Base-by-base conservation (phyloP, 257 asterid genomes). In the Penstemon davidsonii region DNA sequence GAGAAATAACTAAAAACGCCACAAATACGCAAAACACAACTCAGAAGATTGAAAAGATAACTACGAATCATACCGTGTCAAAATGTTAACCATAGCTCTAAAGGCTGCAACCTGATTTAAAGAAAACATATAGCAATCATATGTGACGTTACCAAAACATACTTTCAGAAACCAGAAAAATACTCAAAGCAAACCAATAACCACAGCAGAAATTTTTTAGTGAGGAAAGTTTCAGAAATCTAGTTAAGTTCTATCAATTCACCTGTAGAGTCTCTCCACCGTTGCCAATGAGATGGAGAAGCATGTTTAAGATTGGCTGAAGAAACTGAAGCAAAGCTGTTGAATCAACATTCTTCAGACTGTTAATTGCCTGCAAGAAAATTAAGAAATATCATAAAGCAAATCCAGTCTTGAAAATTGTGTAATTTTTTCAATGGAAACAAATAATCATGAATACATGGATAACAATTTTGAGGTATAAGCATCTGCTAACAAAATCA, bases 211-310 rank as follows among this genome's bases (percentile, higher is more conserved):
- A 40, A 73, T 44, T 67, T 55, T 73, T 40, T 74, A 60, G 72
- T 74, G 43, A 53, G 58, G 68, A 71, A 53, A 40, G 44, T 51
- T 39, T 43, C 40, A 64, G 43, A 67, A 58, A 43, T 43, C 64
- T 56, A 33, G 68, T 38, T 25, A 25, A 49, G 46, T 44, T 72
- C 53, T 45, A 62, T 55, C 25, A 66, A 42, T 68, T 73, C 56
- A 93, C 99, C 97, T 94, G 99, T 57, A 94, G 83, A 67, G 99
- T 90, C 86, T 94, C 99, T 78, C 99, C 99, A 39, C 99, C 97
- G 66, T 91, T 91, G 79, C 99, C 96, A 67, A 94, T 94, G 70
- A 94, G 99, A 84, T 94, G 99, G 76, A 94, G 96, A 81, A 94
- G 99, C 99, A 94, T 94, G 87, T 91, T 94, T 72, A 94, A 77